These are phyloP conservation scores for Trichosporon faecale DNA, from an alignment of 1,284 basidiomycete species.

Conservation along the genomic window DNA sequence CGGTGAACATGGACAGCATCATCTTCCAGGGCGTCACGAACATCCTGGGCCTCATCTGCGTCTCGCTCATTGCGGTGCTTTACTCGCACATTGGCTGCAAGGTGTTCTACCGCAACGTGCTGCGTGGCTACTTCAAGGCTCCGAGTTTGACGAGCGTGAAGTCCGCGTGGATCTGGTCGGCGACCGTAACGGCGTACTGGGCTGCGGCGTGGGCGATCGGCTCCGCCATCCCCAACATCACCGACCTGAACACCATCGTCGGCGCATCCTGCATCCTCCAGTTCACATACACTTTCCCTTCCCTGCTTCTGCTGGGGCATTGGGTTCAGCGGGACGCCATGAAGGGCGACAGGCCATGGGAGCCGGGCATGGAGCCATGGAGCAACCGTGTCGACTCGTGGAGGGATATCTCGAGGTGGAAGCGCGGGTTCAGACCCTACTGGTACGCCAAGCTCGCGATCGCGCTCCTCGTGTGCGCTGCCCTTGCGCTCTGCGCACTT, in stretches of 20 bases:
- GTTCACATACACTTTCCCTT: slow-evolving; percentile 26
- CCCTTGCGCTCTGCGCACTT: slow-evolving; percentile 16
- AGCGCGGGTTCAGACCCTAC: slow-evolving; percentile 23
- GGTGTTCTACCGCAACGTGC: slow-evolving; percentile 28
- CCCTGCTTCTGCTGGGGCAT: slow-evolving; percentile 22
- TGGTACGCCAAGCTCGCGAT: slow-evolving; percentile 23
- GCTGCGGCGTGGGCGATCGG: slow-evolving; percentile 60
- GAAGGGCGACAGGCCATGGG: slow-evolving; percentile 18
- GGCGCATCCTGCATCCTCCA: slow-evolving; percentile 46
- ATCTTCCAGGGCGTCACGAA: slow-evolving; percentile 56
- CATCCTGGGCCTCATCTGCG: slow-evolving; percentile 49
- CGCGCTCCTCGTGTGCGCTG: slow-evolving; percentile 15
- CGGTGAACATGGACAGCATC: slow-evolving; percentile 60
- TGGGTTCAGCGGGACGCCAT: slow-evolving; percentile 28
- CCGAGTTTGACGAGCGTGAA: slow-evolving; percentile 56
- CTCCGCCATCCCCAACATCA: slow-evolving; percentile 61
- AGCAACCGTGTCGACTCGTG: slow-evolving; percentile 24
- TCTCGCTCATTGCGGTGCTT: slow-evolving; percentile 60
- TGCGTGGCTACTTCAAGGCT: slow-evolving; percentile 60
- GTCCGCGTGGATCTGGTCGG: slow-evolving; percentile 56
- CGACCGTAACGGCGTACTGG: slow-evolving; percentile 40
- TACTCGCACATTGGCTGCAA: slow-evolving; percentile 60
- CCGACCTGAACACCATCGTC: slow-evolving; percentile 58
- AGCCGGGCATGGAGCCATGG: slow-evolving; percentile 22
- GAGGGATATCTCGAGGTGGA: slow-evolving; percentile 21